Conservation (phyloP, 73 alveolate species). For the Tetrahymena borealis region DNA sequence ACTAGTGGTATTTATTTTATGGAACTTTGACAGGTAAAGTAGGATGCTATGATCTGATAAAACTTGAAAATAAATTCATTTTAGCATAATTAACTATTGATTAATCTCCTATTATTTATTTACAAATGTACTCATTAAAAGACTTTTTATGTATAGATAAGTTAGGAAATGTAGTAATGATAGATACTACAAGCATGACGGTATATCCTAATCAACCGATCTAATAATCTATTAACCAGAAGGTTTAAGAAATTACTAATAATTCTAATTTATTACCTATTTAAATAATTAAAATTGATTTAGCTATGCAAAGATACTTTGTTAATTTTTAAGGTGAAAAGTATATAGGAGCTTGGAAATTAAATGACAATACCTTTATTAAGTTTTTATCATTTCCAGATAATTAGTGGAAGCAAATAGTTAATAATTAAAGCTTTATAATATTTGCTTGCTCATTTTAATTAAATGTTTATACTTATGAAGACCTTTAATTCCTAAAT, state of each 20-base stretch:
- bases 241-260: background rate
- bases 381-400: background rate
- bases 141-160: no score
- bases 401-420: background rate
- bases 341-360: background rate
- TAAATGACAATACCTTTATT: background rate
- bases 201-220: background rate
- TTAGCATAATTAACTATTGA: no score
- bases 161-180: no score
- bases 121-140: no score
- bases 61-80: no score
- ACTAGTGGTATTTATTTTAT: no score
- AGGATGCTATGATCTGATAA: no score
- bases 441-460: background rate
- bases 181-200: no score
- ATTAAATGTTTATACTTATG: background rate
- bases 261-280: background rate
- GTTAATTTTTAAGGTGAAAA: background rate
- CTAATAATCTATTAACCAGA: background rate
- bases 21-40: no score
- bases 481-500: background rate
- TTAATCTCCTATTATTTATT: no score
- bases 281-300: background rate
- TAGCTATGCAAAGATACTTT: background rate
- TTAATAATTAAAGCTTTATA: no score